Percentiles rank a stretch among this genome's conserved stretches.
phyloP scores from a whole-genome alignment of 2,329 filamentous ascomycete genomes.

The Exserohilum turcica region DNA sequence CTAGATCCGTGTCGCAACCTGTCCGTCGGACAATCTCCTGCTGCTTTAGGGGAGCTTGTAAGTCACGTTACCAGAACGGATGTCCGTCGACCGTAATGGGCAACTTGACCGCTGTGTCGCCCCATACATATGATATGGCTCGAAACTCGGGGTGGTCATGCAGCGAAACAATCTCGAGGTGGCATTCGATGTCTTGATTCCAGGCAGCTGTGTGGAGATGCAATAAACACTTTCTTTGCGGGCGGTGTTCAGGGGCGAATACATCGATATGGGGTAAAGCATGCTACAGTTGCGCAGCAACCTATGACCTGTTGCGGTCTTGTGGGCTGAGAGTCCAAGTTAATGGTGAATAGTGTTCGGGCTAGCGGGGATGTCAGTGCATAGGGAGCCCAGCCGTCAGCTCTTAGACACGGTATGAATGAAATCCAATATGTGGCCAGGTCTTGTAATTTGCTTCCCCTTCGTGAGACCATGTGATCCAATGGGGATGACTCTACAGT shows the following conservation, averaged over 20 bases:
- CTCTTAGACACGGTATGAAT: background rate
- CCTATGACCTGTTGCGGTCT: background rate
- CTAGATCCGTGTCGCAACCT: background rate
- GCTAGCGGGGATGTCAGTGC: too few species aligned
- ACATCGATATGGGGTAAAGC: background rate
- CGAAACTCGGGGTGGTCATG: slow-evolving; percentile 6
- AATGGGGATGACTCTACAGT: background rate
- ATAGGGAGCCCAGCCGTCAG: background rate
- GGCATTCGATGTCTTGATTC: background rate
- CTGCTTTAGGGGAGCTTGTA: background rate
- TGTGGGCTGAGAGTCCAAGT: too few species aligned
- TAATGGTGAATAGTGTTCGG: too few species aligned
- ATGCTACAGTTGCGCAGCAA: background rate
- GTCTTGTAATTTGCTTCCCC: background rate
- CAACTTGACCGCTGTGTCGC: background rate
- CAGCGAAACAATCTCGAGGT: background rate
- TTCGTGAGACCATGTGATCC: background rate
- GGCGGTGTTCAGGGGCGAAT: background rate
- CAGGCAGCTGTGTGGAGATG: background rate
- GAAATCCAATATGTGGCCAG: too few species aligned
- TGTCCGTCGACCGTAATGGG: background rate
- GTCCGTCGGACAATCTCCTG: background rate
- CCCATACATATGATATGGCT: slow-evolving; percentile 10
- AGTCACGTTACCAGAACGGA: background rate
- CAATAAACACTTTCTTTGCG: slow-evolving; percentile 5